Evolutionary conservation across 2,329 filamentous ascomycete genomes (phyloP).

Genomic region (Penicillium sp.): DNA sequence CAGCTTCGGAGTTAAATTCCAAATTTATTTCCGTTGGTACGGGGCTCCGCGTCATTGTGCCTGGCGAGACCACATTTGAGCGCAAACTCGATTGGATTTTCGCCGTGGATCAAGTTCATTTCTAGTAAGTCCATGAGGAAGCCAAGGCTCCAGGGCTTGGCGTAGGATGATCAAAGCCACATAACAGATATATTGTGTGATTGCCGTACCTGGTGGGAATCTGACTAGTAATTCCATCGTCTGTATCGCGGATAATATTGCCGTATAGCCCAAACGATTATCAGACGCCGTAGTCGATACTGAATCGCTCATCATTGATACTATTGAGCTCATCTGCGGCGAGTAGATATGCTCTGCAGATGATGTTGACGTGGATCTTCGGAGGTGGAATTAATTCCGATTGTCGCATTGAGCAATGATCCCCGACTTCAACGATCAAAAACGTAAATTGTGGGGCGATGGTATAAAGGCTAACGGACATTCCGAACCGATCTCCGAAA

Average conservation of each 20-base stretch:
- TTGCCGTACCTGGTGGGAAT: no score
- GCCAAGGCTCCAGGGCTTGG: neutral
- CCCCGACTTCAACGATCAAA: neutral
- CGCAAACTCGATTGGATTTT: neutral
- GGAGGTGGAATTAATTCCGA: neutral
- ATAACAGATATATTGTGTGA: no score
- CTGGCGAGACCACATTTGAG: neutral
- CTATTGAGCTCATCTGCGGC: no score
- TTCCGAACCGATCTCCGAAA: neutral
- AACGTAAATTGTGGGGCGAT: neutral
- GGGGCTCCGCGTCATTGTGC: neutral
- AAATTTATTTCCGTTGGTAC: neutral
- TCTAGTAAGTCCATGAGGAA: neutral
- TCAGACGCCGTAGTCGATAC: no score
- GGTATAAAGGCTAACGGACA: neutral
- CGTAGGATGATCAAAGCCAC: neutral
- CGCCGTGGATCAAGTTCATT: neutral
- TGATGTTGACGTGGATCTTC: no score
- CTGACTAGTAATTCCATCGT: no score
- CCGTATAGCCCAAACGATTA: no score
- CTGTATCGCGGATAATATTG: no score
- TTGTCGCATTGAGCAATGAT: neutral
- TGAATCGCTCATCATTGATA: no score
- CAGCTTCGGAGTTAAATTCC: neutral
- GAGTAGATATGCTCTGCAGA: no score